These are phyloP conservation scores for Aquilaria sinensis DNA, from an alignment of 345 rosid genomes.

Conservation along the genomic window DNA sequence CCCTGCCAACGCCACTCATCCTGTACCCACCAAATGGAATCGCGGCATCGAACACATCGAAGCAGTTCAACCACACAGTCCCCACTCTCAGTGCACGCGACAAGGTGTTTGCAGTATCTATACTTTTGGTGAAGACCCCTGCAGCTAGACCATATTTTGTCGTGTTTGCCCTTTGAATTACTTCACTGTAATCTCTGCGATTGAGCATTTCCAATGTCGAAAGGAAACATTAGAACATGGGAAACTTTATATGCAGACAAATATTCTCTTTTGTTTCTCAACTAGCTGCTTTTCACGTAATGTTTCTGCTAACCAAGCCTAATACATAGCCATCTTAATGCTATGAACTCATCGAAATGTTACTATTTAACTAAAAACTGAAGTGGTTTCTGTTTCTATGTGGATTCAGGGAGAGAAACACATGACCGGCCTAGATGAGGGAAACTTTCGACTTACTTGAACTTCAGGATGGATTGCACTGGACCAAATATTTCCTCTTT, in stretches of 20 bases:
- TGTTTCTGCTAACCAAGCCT: too few species aligned
- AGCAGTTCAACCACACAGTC: constrained; percentile 91
- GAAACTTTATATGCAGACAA: too few species aligned
- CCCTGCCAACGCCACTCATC: constrained; percentile 95
- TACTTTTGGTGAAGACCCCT: constrained; percentile 69
- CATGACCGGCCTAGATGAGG: too few species aligned
- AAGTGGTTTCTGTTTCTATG: too few species aligned
- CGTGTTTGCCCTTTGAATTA: constrained; percentile 61
- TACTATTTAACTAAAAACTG: too few species aligned
- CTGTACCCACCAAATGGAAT: constrained; percentile 96
- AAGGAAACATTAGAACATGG: not conserved
- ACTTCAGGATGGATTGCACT: constrained; percentile 90
- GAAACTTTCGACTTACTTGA: constrained; percentile 47
- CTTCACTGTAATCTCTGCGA: constrained; percentile 65
- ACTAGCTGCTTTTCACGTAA: too few species aligned
- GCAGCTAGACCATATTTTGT: constrained; percentile 82
- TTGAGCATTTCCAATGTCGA: not conserved
- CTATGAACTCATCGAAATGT: too few species aligned
- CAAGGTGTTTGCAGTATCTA: constrained; percentile 65
- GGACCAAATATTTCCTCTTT: constrained; percentile 97
- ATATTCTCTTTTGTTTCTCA: too few species aligned
- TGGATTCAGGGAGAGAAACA: not conserved
- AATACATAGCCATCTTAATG: too few species aligned
- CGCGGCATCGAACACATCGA: constrained; percentile 84
- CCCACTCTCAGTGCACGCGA: constrained; percentile 73